These are phyloP conservation scores for Truncatella angustata DNA, from an alignment of 2,329 filamentous ascomycete genomes.

Conservation along the genomic window DNA sequence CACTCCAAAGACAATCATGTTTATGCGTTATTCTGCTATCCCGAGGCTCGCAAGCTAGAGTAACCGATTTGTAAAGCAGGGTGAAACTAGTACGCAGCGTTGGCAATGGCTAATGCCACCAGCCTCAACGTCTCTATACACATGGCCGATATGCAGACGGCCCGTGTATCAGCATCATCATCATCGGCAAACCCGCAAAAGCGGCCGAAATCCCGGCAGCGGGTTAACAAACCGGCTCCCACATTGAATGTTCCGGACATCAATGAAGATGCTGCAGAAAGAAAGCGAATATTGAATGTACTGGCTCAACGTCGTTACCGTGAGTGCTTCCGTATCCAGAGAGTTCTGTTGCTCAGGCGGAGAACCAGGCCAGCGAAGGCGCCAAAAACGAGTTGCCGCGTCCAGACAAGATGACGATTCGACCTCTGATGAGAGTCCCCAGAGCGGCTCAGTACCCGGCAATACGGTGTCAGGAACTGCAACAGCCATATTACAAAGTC, in stretches of 20 bases:
- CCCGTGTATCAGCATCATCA: too few species aligned
- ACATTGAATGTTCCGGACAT: constrained; percentile 45
- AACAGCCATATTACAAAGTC: too few species aligned
- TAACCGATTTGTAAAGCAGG: neutral
- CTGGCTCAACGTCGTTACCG: constrained; percentile 54
- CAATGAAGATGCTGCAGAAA: constrained; percentile 48
- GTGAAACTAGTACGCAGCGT: neutral
- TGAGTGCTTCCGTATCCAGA: too few species aligned
- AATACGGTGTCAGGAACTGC: too few species aligned
- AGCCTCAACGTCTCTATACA: too few species aligned
- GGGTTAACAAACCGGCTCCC: constrained; percentile 37
- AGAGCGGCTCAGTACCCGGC: too few species aligned
- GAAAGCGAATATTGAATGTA: constrained; percentile 53
- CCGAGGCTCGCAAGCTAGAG: neutral
- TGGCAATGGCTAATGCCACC: too few species aligned
- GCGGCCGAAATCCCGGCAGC: constrained; percentile 31
- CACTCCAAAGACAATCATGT: neutral
- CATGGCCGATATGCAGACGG: too few species aligned
- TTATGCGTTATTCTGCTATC: neutral
- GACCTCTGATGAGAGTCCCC: too few species aligned
- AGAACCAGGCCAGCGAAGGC: constrained; percentile 12
- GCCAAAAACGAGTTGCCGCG: too few species aligned
- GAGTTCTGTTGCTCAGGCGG: too few species aligned
- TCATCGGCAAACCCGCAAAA: neutral
- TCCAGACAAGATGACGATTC: too few species aligned